Base-by-base conservation (phyloP, 352 stramenopile species). In the Phytophthora fragariaefolia region DNA sequence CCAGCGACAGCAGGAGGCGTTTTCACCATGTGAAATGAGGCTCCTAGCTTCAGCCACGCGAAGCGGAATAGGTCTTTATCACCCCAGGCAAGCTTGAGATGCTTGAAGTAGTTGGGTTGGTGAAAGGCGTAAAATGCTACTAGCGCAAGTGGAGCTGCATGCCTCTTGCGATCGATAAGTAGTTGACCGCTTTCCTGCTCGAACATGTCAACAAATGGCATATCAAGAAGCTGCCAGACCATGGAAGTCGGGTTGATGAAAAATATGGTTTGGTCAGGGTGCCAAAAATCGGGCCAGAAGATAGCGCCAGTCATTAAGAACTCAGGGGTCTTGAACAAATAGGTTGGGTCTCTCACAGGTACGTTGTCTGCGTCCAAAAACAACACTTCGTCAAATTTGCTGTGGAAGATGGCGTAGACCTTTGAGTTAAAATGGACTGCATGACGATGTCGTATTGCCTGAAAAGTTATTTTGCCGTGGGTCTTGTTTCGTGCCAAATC, bases 101-200 rank as follows among this genome's bases (percentile, higher is more conserved):
- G 30, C 2, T 73, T 61, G 22, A 87, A 76, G 36, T 80, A 62
- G 22, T 71, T 79, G 3, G 80, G 80, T 1, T 51, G 42, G 12
- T 77, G 71, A 53, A 84, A 83, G 6, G 63, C 63, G 46, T 82
- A 87, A 26, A 80, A 75, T 17, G 60, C 32, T 9, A 88, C 63
- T 1, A 76, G 51, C 5, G 66, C 42, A 12, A 86, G 59, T 18
- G 79, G 61, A 15, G 49, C 62, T 1, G 61, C 46, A 24, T 75
- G 70, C 46, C 74, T 80, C 20, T 51, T 56, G n/a, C 72, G 61
- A 48, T 87, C 69, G 40, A 89, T 52, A 24, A 87, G 53, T 23
- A 89, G 34, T 30, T 90, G 81, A 2, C 81, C 81, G 27, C 78
- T 87, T 38, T 90, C 81, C 63, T 90, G 81, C 63, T 90, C 81